A percentile compares a stretch with the other conserved stretches of the same genome.
Evolutionary conservation across 345 rosid genomes (phyloP).

Genomic region (Clarkia xantiana): DNA sequence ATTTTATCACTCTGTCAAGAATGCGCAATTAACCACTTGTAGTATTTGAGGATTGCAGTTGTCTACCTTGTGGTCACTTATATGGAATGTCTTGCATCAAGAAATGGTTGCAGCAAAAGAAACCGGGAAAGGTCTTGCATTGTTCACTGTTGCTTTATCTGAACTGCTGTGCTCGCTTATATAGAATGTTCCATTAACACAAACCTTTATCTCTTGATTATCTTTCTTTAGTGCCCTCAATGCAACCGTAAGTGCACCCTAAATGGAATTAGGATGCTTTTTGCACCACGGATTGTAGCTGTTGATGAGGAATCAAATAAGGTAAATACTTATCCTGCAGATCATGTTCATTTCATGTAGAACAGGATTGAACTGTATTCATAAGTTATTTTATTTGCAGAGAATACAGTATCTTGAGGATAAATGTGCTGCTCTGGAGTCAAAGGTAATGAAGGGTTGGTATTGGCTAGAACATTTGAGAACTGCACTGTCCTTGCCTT

Average conservation of each 20-base stretch:
- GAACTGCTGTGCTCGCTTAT: background rate
- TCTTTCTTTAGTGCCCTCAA: slow-evolving; percentile 57
- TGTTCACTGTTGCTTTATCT: slow-evolving; percentile 7
- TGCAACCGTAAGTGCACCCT: slow-evolving; percentile 47
- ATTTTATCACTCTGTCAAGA: background rate
- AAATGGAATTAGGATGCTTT: slow-evolving; percentile 58
- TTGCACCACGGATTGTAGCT: slow-evolving; percentile 57
- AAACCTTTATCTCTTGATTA: slow-evolving; percentile 2
- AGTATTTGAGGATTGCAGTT: slow-evolving; percentile 26
- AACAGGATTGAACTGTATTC: background rate
- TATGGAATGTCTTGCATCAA: slow-evolving; percentile 71
- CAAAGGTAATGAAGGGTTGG: slow-evolving; percentile 26
- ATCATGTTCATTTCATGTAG: slow-evolving; percentile 1
- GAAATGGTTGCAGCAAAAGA: slow-evolving; percentile 53
- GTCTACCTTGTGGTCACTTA: slow-evolving; percentile 88
- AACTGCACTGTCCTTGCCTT: background rate
- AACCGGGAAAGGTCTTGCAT: slow-evolving; percentile 43
- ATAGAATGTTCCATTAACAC: too few relatives aligned
- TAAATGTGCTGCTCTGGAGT: slow-evolving; percentile 43
- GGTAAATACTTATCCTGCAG: slow-evolving; percentile 19
- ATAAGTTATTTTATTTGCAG: slow-evolving; percentile 20
- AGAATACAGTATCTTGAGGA: slow-evolving; percentile 49
- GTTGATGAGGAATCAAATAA: slow-evolving; percentile 61
- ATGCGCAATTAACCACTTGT: background rate
- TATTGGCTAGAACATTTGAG: too few relatives aligned